Conservation (phyloP, 371 early-diverging fungal genomes). For the Parasitella parasitica region DNA sequence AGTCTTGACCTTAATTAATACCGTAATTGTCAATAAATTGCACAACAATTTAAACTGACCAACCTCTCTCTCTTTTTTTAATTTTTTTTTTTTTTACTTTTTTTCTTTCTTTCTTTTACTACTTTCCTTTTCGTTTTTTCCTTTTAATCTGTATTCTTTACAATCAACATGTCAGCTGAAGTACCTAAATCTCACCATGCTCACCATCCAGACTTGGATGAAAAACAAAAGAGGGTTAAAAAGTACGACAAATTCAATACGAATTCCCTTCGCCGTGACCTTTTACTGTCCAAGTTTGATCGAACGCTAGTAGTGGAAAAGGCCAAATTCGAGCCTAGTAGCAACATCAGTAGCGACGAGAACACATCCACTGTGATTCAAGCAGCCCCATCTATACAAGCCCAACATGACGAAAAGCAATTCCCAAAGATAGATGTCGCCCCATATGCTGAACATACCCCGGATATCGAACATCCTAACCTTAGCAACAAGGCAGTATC, state of each 20-base stretch:
- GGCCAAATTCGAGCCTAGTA: conserved; percentile 18
- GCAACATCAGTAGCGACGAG: not conserved
- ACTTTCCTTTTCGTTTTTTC: not conserved
- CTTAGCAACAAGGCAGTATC: not conserved
- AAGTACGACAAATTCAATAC: not conserved
- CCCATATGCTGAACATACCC: not conserved
- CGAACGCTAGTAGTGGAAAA: conserved; percentile 42
- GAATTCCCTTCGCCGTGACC: conserved; percentile 21
- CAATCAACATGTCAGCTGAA: conserved; percentile 5
- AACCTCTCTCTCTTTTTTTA: no score
- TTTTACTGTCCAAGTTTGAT: conserved; percentile 26
- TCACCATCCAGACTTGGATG: not conserved
- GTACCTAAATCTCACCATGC: not conserved
- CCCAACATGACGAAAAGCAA: not conserved
- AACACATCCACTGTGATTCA: not conserved
- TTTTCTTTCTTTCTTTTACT: not conserved
- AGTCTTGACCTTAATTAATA: not conserved
- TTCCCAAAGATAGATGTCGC: not conserved
- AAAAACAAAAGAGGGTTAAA: not conserved
- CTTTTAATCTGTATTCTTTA: not conserved
- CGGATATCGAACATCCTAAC: not conserved
- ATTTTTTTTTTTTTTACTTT: no score
- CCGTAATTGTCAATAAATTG: not conserved
- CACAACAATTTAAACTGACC: no score
- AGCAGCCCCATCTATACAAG: not conserved